These are phyloP conservation scores for Sporisorium graminicola DNA, from an alignment of 1,284 basidiomycete species.

Conservation along the genomic window DNA sequence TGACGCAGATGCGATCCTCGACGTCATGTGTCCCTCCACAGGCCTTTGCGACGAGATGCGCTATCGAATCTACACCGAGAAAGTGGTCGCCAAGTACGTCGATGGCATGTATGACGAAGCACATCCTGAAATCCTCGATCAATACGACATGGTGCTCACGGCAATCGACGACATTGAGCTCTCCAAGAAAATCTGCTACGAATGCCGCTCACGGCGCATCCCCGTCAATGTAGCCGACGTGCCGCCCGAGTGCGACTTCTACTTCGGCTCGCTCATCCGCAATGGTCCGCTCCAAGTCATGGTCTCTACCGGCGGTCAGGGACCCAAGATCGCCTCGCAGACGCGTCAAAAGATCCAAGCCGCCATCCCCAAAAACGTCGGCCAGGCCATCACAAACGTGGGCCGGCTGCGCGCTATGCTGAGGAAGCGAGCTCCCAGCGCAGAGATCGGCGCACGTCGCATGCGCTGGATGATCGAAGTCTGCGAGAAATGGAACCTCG, in stretches of 20 bases:
- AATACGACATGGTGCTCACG: conserved; percentile 87
- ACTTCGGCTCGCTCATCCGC: conserved; percentile 94
- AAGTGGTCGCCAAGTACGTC: conserved; percentile 54
- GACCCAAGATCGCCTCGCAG: conserved; percentile 89
- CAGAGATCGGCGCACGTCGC: conserved; percentile 78
- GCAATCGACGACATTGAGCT: conserved; percentile 87
- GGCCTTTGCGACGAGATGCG: conserved; percentile 65
- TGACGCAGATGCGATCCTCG: conserved; percentile 66
- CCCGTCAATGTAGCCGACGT: conserved; percentile 98
- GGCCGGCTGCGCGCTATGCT: conserved; percentile 79
- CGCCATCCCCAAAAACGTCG: conserved; percentile 79
- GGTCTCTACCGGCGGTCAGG: conserved; percentile 94
- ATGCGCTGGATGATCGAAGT: conserved; percentile 97
- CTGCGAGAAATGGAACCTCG: conserved; percentile 86
- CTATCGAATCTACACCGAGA: conserved; percentile 55
- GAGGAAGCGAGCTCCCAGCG: conserved; percentile 82
- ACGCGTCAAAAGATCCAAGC: conserved; percentile 80
- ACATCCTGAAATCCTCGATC: conserved; percentile 25
- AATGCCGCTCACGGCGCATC: conserved; percentile 79
- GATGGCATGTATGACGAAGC: conserved; percentile 68
- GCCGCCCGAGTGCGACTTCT: conserved; percentile 90
- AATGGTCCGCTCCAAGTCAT: conserved; percentile 92
- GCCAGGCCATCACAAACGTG: conserved; percentile 83
- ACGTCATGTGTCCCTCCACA: conserved; percentile 62
- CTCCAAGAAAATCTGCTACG: conserved; percentile 78